Evolutionary conservation across 768 basidiomycete genomes (phyloP), one percentile per base, ranked within the genome.

Genomic region (Amanita pallidorosea): DNA sequence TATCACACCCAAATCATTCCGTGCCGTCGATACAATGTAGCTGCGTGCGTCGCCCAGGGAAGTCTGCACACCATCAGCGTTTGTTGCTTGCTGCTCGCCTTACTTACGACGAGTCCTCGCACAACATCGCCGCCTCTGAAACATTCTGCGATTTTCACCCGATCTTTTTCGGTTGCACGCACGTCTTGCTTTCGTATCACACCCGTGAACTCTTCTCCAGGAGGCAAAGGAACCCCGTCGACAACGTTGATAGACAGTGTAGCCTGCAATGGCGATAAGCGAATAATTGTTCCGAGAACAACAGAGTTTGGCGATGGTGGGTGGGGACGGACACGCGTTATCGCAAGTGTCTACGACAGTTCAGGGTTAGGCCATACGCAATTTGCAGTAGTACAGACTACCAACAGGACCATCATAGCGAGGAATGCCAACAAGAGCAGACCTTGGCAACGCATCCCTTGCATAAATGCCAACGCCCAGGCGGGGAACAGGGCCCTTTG

Each of bases 121-220:
- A 96, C 85, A 45, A 94, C 87, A 61, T 96, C 92, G 12, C 93
- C 91, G 0, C 89, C 88, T 22, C 92, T 76, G 64, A 95, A 96
- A 60, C 90, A 95, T 58, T 92, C 88, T 29, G 83, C 81, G 53
- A 94, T 87, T 67, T 87, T 91, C 53, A 94, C 79, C 58, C 80
- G 82, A 68, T 93, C 90, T 58, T 88, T 92, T 60, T 93, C 91
- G 1, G 91, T 93, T 11, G 87, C 85, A 49, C 93, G 70, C 18
- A 96, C 82, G 64, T 96, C 93, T 65, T 94, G 90, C 5, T 75
- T 72, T 31, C 93, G 81, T 56, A 96, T 88, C 18, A 95, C 83
- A 4, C 92, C 92, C 0, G 77, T 81, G 58, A 93, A 95, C 58
- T 95, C 92, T 63, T 94, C 91, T 25, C 89, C 88, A 7, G 72